Conservation (phyloP, 257 asterid species). For the Linaria vulgaris region DNA sequence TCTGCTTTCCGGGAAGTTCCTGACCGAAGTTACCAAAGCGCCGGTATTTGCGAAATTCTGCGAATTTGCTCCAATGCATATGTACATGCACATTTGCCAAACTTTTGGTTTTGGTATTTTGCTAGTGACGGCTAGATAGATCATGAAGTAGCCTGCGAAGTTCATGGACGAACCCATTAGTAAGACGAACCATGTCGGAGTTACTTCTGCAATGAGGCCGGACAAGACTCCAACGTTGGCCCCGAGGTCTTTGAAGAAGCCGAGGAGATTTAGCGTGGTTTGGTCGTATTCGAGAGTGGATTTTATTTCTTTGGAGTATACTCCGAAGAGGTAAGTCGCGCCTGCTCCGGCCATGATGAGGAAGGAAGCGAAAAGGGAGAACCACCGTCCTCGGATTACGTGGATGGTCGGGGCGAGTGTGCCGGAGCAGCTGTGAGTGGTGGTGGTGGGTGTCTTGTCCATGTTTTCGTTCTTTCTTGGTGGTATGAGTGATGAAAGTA, state of each 20-base stretch:
- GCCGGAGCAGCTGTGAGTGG: too few relatives aligned
- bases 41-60: slow-evolving; percentile 89
- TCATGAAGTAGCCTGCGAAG: slow-evolving; percentile 77
- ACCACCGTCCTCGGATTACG: slow-evolving; percentile 73
- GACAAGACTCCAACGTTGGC: slow-evolving; percentile 85
- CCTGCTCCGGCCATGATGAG: slow-evolving; percentile 91
- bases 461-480: too few relatives aligned
- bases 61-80: slow-evolving; percentile 80
- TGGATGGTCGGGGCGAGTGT: slow-evolving; percentile 23
- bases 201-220: slow-evolving; percentile 72
- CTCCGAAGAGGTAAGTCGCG: slow-evolving; percentile 82
- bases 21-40: slow-evolving; percentile 75
- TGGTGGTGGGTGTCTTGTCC: too few relatives aligned
- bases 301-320: slow-evolving; percentile 77
- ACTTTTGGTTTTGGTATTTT: slow-evolving; percentile 51
- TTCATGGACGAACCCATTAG: slow-evolving; percentile 71
- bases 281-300: slow-evolving; percentile 69
- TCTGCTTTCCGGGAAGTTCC: slow-evolving; percentile 69
- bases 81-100: slow-evolving; percentile 81
- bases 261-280: slow-evolving; percentile 74
- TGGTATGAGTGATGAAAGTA: too few relatives aligned
- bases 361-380: slow-evolving; percentile 79
- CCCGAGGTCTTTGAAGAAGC: slow-evolving; percentile 79
- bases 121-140: slow-evolving; percentile 59
- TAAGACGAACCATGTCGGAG: slow-evolving; percentile 81